Conservation (phyloP, 1,284 basidiomycete genomes). For the Psilocybe mexicana region DNA sequence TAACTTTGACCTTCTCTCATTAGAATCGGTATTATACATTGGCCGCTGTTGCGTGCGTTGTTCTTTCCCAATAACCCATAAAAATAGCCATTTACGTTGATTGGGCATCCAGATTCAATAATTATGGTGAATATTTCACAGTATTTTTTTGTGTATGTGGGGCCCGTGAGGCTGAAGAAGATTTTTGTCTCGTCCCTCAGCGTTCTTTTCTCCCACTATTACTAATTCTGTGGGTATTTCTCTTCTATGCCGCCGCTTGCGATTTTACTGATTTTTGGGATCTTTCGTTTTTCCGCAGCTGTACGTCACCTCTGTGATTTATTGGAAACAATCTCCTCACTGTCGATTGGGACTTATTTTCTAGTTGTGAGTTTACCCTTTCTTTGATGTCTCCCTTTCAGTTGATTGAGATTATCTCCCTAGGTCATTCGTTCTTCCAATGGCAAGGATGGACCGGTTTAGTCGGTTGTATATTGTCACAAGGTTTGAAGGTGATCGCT, state of each 20-base stretch:
- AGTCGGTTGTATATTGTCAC: conserved; percentile 50
- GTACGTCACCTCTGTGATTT: conserved; percentile 24
- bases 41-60: conserved; percentile 48
- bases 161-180: neutral
- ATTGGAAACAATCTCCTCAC: neutral
- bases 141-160: neutral
- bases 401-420: neutral
- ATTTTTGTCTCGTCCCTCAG: conserved; percentile 17
- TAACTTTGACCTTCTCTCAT: neutral
- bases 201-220: conserved; percentile 32
- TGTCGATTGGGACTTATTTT: neutral
- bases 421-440: conserved; percentile 47
- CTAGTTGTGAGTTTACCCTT: conserved; percentile 9
- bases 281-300: conserved; percentile 25
- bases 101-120: conserved; percentile 42
- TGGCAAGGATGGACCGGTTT: conserved; percentile 65
- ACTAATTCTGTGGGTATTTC: conserved; percentile 26
- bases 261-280: neutral
- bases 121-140: conserved; percentile 40
- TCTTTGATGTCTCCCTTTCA: neutral
- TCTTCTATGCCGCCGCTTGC: neutral
- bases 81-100: neutral
- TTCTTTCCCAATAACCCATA: neutral
- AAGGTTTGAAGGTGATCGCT: conserved; percentile 38
- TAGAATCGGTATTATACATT: conserved; percentile 61